These are phyloP conservation scores for Rhizopus arrhizus DNA, from an alignment of 371 early-diverging fungal species.

Conservation along the genomic window DNA sequence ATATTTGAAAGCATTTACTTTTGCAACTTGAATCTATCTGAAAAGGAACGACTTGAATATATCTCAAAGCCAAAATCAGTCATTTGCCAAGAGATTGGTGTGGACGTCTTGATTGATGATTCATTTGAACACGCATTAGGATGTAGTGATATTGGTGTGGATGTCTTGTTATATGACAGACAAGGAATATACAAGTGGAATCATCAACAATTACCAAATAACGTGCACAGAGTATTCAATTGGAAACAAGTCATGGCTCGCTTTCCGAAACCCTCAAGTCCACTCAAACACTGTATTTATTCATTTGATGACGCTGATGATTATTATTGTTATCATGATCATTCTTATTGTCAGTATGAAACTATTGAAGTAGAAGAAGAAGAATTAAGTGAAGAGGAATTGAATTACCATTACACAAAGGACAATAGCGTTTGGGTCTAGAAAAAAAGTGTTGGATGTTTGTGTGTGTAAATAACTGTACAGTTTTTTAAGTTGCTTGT, in stretches of 20 bases:
- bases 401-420: conserved; percentile 13
- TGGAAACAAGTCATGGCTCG: conserved; percentile 54
- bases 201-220: conserved; percentile 38
- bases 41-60: conserved; percentile 44
- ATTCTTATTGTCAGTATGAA: conserved; percentile 21
- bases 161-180: conserved; percentile 49
- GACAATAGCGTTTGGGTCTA: conserved; percentile 29
- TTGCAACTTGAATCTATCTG: conserved; percentile 50
- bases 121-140: conserved; percentile 49
- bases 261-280: conserved; percentile 56
- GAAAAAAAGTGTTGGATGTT: not conserved
- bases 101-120: conserved; percentile 55
- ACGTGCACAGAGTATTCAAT: conserved; percentile 46
- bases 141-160: conserved; percentile 44
- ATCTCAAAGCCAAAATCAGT: conserved; percentile 53
- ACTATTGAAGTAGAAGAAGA: conserved; percentile 38
- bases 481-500: not conserved
- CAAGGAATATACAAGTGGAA: conserved; percentile 52
- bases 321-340: not conserved
- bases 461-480: not conserved
- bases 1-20: conserved; percentile 60
- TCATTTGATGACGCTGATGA: conserved; percentile 6
- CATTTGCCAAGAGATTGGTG: conserved; percentile 57
- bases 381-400: conserved; percentile 23
- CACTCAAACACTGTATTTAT: conserved; percentile 42